phyloP scores from a whole-genome alignment of 768 basidiomycete species.

The Boletus huronensis region DNA sequence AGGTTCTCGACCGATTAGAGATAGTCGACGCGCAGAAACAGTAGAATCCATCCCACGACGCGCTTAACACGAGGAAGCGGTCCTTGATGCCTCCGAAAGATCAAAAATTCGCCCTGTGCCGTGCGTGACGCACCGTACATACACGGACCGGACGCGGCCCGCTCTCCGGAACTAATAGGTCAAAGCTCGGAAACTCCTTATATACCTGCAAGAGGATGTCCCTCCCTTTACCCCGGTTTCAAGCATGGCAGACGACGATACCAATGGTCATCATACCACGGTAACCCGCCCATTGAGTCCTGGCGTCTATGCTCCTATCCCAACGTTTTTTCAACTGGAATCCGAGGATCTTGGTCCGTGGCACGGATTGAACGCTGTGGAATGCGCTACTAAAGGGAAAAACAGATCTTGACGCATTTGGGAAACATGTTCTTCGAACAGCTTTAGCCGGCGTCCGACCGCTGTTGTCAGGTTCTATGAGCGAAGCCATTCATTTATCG shows the following conservation, averaged over 20 bases:
- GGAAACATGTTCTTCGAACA: slow-evolving; percentile 59
- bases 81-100: not conserved
- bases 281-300: slow-evolving; percentile 57
- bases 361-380: not conserved
- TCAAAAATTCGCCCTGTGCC: not conserved
- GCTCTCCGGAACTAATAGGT: not conserved
- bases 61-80: not conserved
- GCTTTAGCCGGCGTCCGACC: slow-evolving; percentile 69
- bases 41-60: slow-evolving; percentile 1
- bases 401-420: slow-evolving; percentile 62
- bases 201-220: slow-evolving; percentile 6
- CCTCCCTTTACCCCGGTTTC: not conserved
- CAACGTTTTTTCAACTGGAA: slow-evolving; percentile 73
- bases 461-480: slow-evolving; percentile 78
- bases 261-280: slow-evolving; percentile 14
- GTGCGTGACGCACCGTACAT: not conserved
- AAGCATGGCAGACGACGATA: slow-evolving; percentile 39
- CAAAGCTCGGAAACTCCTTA: slow-evolving; percentile 1
- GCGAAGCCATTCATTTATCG: slow-evolving; percentile 76
- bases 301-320: slow-evolving; percentile 84
- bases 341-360: slow-evolving; percentile 80
- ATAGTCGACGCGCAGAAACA: slow-evolving; percentile 40
- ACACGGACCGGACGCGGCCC: slow-evolving; percentile 15
- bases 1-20: slow-evolving; percentile 65
- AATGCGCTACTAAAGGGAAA: slow-evolving; percentile 4